These are phyloP conservation scores for Stenogyne calaminthoides DNA, from an alignment of 305 asterid genomes.

Conservation along the genomic window DNA sequence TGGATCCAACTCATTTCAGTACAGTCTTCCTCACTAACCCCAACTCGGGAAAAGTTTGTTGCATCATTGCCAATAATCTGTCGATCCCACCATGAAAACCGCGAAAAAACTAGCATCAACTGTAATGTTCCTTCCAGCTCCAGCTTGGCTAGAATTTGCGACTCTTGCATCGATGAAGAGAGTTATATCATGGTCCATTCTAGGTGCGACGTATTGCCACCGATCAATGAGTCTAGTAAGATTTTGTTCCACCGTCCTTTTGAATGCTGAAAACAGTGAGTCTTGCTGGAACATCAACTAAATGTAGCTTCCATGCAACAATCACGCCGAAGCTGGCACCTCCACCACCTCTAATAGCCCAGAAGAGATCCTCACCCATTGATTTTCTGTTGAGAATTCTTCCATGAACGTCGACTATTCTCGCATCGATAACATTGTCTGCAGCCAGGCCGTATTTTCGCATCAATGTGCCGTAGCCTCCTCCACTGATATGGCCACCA, in stretches of 20 bases:
- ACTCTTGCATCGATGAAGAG: background rate
- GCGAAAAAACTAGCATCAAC: background rate
- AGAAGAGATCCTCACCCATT: too few relatives aligned
- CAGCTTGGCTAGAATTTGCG: background rate
- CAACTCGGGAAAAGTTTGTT: background rate
- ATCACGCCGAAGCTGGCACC: too few relatives aligned
- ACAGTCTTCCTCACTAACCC: background rate
- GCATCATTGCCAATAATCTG: background rate
- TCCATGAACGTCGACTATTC: too few relatives aligned
- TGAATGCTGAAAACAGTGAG: background rate
- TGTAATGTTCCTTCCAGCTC: background rate
- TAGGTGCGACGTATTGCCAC: background rate
- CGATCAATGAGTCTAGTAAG: background rate
- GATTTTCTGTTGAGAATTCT: too few relatives aligned
- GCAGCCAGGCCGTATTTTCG: background rate
- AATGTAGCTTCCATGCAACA: background rate
- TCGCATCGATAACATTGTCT: too few relatives aligned
- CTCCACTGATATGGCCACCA: background rate
- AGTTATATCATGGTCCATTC: background rate
- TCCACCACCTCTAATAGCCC: too few relatives aligned
- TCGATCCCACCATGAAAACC: background rate
- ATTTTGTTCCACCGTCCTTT: background rate
- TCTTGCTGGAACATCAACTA: background rate
- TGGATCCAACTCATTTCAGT: background rate
- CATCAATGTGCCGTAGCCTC: background rate